Base-by-base conservation (phyloP, 2,329 filamentous ascomycete species). In the Pseudogymnoascus pannorum region DNA sequence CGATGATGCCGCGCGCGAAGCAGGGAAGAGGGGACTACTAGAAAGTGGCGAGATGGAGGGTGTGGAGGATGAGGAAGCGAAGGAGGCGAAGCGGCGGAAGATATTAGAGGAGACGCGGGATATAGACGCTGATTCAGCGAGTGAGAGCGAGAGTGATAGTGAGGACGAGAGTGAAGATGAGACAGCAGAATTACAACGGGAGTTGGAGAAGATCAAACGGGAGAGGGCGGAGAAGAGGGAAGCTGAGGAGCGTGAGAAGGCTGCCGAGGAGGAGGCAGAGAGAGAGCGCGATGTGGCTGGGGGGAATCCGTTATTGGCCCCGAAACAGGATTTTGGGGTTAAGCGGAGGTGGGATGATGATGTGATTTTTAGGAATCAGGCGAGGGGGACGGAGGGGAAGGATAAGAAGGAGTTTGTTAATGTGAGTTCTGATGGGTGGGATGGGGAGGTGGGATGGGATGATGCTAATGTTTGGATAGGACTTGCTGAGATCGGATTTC, bases 291-390 rank as follows among this genome's bases (percentile, higher is more conserved):
- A 97, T 69, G 96, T 97, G 69, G 93, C 94, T 35, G 79, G 89
- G 42, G 94, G 94, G 5, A 99, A 99, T 73, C 94, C 94, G 38
- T 77, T 99, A 59, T 82, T 99, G 61, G 72, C 81, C 0, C 68
- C 71, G 58, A 89, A 90, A 73, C 77, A 83, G 18, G 92, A 96
- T 68, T 97, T 95, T 73, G 92, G 87, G 62, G 87, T 97, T 71
- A 97, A 96, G 81, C 80, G 91, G 67, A 79, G 79, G 75, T 99
- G 94, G 94, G 94, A 99, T 69, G 94, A 99, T 70, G 94, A 99
- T 73, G 94, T 99, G 11, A 92, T 99, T 2, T 99, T 99, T 78
- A 97, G 96, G 79, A 99, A 99, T 75, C 94, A 99, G 77, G 94
- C 93, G 33, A 84, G 94, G 63, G 94, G 93, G 7, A 96, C 92